These are phyloP conservation scores for Globisporangium spinosum DNA, from an alignment of 352 stramenopile species.

Conservation along the genomic window DNA sequence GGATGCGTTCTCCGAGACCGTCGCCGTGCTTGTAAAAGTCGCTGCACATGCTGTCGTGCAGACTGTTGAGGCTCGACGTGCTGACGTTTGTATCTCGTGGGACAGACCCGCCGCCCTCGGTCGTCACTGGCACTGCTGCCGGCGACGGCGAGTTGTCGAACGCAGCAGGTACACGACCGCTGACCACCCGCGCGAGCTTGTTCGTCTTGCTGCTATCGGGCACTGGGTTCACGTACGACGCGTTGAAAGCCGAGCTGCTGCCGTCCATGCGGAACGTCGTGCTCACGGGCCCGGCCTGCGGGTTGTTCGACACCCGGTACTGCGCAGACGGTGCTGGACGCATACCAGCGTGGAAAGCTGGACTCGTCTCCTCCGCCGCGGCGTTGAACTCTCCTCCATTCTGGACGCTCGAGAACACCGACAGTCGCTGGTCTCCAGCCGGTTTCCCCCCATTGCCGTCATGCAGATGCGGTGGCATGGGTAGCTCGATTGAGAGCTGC, in stretches of 20 bases:
- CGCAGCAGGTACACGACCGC: neutral
- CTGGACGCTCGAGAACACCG: conserved; percentile 19
- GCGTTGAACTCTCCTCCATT: conserved; percentile 16
- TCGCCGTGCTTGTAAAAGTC: conserved; percentile 20
- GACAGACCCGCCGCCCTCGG: conserved; percentile 9
- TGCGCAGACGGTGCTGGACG: conserved; percentile 4
- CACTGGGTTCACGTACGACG: conserved; percentile 1
- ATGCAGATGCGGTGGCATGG: conserved; percentile 8
- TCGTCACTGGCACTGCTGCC: neutral
- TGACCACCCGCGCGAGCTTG: conserved; percentile 6
- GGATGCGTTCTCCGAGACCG: conserved; percentile 15
- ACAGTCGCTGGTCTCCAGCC: conserved; percentile 7
- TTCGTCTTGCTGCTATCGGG: conserved; percentile 14
- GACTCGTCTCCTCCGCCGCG: conserved; percentile 6
- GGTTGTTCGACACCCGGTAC: conserved; percentile 13
- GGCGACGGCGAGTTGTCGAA: neutral
- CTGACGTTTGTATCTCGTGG: conserved; percentile 19
- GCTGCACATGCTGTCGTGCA: conserved; percentile 22
- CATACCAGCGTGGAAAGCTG: neutral
- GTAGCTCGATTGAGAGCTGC: conserved; percentile 23
- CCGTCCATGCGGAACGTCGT: conserved; percentile 16
- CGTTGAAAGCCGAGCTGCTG: conserved; percentile 1
- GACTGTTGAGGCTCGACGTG: conserved; percentile 19
- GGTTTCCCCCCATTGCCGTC: neutral
- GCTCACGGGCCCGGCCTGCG: conserved; percentile 14